Conservation (phyloP, 306 rosid species). For the Mimosa bimucronata region DNA sequence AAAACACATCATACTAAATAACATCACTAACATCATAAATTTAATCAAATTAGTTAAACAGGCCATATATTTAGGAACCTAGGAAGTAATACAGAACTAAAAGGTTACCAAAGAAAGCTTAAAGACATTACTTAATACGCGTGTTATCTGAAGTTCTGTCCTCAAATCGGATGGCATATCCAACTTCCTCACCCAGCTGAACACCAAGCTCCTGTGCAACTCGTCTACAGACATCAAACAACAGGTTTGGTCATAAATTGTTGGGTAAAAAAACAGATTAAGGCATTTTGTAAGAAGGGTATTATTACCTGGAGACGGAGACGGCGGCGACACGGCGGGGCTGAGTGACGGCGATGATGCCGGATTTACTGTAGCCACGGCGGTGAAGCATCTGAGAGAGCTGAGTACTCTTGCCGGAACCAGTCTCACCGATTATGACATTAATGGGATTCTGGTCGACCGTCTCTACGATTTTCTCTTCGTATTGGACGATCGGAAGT, state of each 20-base stretch:
- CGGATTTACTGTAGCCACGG: constrained; percentile 69
- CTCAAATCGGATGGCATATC: constrained; percentile 93
- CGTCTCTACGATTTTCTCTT: constrained; percentile 76
- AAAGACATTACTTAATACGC: constrained; percentile 63
- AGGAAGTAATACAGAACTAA: not conserved
- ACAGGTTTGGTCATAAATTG: not conserved
- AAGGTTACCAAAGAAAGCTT: constrained; percentile 4
- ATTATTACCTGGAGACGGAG: constrained; percentile 71
- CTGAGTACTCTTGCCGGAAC: constrained; percentile 97
- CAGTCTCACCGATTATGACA: constrained; percentile 90
- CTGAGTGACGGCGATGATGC: constrained; percentile 81
- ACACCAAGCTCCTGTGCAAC: constrained; percentile 92
- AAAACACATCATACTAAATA: too few relatives aligned
- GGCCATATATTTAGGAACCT: too few relatives aligned
- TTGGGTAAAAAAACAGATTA: too few relatives aligned
- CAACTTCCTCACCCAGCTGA: constrained; percentile 91
- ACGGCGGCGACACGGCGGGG: constrained; percentile 99
- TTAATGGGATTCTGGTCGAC: constrained; percentile 66
- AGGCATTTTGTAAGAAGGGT: too few relatives aligned
- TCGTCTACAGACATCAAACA: constrained; percentile 60
- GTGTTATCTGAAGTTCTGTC: constrained; percentile 84
- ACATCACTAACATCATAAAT: too few relatives aligned
- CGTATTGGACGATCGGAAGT: constrained; percentile 83
- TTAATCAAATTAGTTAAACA: too few relatives aligned
- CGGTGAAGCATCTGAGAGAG: constrained; percentile 90